Evolutionary conservation across 208 protist genomes (phyloP).

Genomic region (Borovskyia barvae): DNA sequence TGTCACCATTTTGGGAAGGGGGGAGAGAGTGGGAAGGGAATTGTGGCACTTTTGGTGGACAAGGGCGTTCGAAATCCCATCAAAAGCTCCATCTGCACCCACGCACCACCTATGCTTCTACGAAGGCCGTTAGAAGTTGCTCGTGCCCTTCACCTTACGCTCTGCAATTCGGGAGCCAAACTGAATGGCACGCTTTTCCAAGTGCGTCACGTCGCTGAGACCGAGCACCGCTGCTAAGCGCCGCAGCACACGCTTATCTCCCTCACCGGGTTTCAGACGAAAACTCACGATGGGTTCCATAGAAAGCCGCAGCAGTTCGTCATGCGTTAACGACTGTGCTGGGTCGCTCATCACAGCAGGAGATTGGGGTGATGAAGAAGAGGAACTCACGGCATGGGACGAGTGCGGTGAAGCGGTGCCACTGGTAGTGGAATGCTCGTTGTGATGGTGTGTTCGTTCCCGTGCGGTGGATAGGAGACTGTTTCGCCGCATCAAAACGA

Average conservation of each 20-base stretch:
- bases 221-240: slow-evolving; percentile 80
- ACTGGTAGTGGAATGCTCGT: not conserved
- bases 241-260: slow-evolving; percentile 93
- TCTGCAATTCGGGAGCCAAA: slow-evolving; percentile 96
- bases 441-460: not conserved
- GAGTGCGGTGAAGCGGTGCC: not conserved
- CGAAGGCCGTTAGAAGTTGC: slow-evolving; percentile 8
- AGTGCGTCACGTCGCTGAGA: slow-evolving; percentile 54
- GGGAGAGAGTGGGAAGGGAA: too few species aligned
- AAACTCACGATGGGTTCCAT: slow-evolving; percentile 70
- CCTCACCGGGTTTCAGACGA: slow-evolving; percentile 64
- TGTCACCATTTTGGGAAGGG: too few species aligned
- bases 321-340: slow-evolving; percentile 8
- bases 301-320: slow-evolving; percentile 39
- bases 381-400: not conserved
- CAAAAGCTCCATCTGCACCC: too few species aligned
- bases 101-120: too few species aligned
- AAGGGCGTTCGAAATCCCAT: too few species aligned
- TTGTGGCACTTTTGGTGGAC: too few species aligned
- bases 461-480: slow-evolving; percentile 15
- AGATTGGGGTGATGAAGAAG: not conserved
- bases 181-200: slow-evolving; percentile 97
- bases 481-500: slow-evolving; percentile 56
- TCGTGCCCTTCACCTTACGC: slow-evolving; percentile 39
- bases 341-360: not conserved